Evolutionary conservation across 129 eudicot genomes (phyloP).

Genomic region (Tanacetum coccineum): DNA sequence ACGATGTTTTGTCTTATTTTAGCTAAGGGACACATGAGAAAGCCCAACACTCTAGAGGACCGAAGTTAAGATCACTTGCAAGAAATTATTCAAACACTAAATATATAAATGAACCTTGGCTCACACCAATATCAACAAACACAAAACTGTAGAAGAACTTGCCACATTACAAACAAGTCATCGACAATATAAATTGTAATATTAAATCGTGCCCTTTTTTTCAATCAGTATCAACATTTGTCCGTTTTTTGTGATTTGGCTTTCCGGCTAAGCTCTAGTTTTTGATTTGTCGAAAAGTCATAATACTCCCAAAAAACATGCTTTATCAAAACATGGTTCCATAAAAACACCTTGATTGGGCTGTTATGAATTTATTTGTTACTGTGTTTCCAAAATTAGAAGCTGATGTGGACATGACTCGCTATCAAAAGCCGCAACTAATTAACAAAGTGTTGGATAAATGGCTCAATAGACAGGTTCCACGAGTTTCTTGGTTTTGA

Average conservation of each 20-base stretch:
- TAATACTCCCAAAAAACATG: not conserved
- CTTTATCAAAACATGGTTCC: constrained; percentile 17
- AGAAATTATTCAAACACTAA: too few species aligned
- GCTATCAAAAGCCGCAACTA: not conserved
- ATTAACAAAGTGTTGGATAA: constrained; percentile 4
- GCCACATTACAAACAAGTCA: too few species aligned
- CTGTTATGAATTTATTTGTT: not conserved
- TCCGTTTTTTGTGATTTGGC: not conserved
- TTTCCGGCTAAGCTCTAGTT: constrained; percentile 5
- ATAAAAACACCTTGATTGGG: not conserved
- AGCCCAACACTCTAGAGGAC: too few species aligned
- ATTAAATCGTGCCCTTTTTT: too few species aligned
- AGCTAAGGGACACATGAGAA: too few species aligned
- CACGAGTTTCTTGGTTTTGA: constrained; percentile 19
- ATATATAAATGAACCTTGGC: too few species aligned
- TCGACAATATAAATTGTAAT: too few species aligned
- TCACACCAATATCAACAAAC: too few species aligned
- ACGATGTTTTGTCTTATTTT: too few species aligned
- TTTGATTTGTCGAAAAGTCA: constrained; percentile 4
- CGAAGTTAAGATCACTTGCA: too few species aligned
- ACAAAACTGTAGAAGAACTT: too few species aligned
- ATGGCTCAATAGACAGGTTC: constrained; percentile 6
- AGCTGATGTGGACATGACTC: constrained; percentile 26
- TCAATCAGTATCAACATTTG: too few species aligned
- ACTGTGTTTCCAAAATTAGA: constrained; percentile 13